These are phyloP conservation scores for Boletus sensibilis DNA, from an alignment of 768 basidiomycete genomes.

Conservation along the genomic window DNA sequence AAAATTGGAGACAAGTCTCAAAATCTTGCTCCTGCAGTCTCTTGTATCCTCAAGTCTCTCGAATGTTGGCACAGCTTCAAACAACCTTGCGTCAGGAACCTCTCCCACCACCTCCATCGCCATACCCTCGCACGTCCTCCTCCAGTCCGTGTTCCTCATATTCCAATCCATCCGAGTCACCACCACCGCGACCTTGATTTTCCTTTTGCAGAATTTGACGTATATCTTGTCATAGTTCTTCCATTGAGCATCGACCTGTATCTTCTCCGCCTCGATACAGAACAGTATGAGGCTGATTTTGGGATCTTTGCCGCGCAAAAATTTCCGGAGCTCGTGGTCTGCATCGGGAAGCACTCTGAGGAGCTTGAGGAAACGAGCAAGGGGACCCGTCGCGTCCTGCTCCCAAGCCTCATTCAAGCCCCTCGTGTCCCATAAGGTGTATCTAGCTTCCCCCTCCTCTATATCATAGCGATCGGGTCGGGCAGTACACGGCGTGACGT, in stretches of 20 bases:
- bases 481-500: constrained; percentile 5
- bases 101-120: not conserved
- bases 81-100: not conserved
- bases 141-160: constrained; percentile 3
- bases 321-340: constrained; percentile 7
- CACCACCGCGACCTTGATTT: constrained; percentile 12
- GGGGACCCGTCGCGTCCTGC: not conserved
- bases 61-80: constrained; percentile 11
- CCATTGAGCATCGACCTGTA: constrained; percentile 8
- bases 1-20: constrained; percentile 3
- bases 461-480: not conserved
- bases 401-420: constrained; percentile 12
- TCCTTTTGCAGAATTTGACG: constrained; percentile 12
- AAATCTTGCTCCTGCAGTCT: not conserved
- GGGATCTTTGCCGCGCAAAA: constrained; percentile 12
- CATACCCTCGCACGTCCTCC: not conserved
- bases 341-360: constrained; percentile 6
- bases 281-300: constrained; percentile 10
- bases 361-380: constrained; percentile 5
- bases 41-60: not conserved
- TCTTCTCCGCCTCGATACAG: constrained; percentile 11
- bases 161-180: constrained; percentile 10
- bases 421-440: constrained; percentile 13
- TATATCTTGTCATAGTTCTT: constrained; percentile 12
- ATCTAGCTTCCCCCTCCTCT: not conserved